phyloP scores from a whole-genome alignment of 2,329 filamentous ascomycete genomes.

The Verticillium albo-atrum region DNA sequence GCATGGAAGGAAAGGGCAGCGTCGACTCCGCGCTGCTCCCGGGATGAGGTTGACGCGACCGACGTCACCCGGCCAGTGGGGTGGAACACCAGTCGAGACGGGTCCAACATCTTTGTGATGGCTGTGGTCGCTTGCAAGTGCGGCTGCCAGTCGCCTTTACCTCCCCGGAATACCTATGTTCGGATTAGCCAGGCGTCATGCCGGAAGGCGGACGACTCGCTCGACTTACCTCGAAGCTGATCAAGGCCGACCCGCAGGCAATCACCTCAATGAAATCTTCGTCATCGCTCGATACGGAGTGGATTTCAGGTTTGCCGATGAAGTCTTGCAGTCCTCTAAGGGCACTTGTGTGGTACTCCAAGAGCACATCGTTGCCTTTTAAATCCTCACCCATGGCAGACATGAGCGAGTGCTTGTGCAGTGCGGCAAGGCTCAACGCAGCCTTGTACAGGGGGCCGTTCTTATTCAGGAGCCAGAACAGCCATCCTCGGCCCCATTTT shows the following conservation, averaged over 20 bases:
- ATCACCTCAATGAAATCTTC: slow-evolving; percentile 20
- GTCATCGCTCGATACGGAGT: slow-evolving; percentile 10
- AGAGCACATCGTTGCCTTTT: background rate
- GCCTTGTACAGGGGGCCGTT: slow-evolving; percentile 18
- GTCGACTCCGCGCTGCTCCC: background rate
- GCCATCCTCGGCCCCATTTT: slow-evolving; percentile 14
- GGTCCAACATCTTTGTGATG: background rate
- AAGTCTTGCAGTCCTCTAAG: slow-evolving; percentile 9
- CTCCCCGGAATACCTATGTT: slow-evolving; percentile 7
- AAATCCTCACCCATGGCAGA: slow-evolving; percentile 7
- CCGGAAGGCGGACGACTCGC: slow-evolving; percentile 1
- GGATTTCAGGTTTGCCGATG: slow-evolving; percentile 7
- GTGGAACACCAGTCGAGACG: background rate
- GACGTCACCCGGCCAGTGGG: background rate
- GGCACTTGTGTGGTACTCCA: slow-evolving; percentile 19
- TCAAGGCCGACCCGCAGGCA: slow-evolving; percentile 17
- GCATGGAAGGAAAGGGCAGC: slow-evolving; percentile 8
- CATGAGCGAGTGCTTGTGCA: slow-evolving; percentile 19
- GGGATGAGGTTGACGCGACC: background rate
- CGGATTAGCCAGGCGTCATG: background rate
- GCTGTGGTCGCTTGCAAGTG: slow-evolving; percentile 5
- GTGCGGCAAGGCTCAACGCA: slow-evolving; percentile 18
- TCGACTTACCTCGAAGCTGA: slow-evolving; percentile 18
- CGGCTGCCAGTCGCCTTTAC: slow-evolving; percentile 5
- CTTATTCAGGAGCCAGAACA: slow-evolving; percentile 16